A percentile compares a stretch with the other conserved stretches of the same genome.
Evolutionary conservation across 345 rosid genomes (phyloP).

Genomic region (Brassica carinata): DNA sequence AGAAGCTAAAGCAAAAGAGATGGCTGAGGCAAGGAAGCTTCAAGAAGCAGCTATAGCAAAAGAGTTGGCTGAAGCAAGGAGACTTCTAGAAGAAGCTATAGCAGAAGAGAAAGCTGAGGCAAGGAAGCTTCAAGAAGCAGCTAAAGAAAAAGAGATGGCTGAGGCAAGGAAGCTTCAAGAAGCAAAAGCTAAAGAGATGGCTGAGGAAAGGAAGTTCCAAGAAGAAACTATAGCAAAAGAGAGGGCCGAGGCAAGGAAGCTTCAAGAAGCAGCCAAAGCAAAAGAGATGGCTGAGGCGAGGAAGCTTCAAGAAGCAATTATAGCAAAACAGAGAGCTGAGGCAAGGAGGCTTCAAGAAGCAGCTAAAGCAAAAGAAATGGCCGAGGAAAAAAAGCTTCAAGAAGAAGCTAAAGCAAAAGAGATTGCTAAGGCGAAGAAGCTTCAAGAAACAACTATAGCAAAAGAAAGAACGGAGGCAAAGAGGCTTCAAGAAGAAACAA

Average conservation of each 20-base stretch:
- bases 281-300: background rate
- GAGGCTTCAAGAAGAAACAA: conserved; percentile 25
- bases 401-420: conserved; percentile 33
- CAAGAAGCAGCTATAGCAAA: conserved; percentile 9
- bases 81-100: conserved; percentile 3
- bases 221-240: conserved; percentile 31
- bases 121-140: too few species aligned
- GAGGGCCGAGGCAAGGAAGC: conserved; percentile 13
- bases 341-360: conserved; percentile 24
- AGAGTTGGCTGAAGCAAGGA: conserved; percentile 17
- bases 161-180: conserved; percentile 26
- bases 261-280: conserved; percentile 1
- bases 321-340: background rate
- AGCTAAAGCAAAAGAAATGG: conserved; percentile 2
- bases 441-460: conserved; percentile 18
- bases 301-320: conserved; percentile 14
- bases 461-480: background rate
- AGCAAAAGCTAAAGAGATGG: conserved; percentile 24
- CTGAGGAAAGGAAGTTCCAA: conserved; percentile 20
- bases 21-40: background rate
- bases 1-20: background rate
- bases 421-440: conserved; percentile 10
- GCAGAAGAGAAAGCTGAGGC: too few species aligned
- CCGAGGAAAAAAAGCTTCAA: conserved; percentile 28
- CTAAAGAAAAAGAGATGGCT: too few species aligned